Base-by-base conservation (phyloP, 1,284 basidiomycete genomes). In the Ceratobasidium sp. region DNA sequence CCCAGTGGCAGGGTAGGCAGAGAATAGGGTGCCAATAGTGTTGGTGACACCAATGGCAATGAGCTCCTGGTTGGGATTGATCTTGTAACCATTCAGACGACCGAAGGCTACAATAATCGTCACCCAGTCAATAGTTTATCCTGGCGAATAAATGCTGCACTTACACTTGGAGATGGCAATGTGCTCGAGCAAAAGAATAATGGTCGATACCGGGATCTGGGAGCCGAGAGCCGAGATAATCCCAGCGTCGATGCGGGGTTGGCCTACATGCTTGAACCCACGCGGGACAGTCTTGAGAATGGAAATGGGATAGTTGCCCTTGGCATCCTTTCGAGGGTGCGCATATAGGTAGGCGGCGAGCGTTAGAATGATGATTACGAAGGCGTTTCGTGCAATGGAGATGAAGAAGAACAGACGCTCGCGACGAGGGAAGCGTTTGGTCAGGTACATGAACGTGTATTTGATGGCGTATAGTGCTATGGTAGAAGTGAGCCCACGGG, bases 1-100 rank as follows among this genome's bases (percentile, higher is more conserved):
- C 14, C 96, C 97, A 7, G 97, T 99, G 0, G 95, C 93, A 7
- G 96, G 95, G 78, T 98, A 99, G 1, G 93, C 96, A 69, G 87
- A 85, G 78, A 98, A 97, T 73, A 89, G 82, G 7, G 90, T 89
- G 14, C 93, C 93, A 71, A 95, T 76, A 41, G 89, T 89, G 77
- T 95, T 96, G 9, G 93, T 88, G n/a, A 98, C 94, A 47, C 97
- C 96, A 73, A 99, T 98, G 46, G 97, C 96, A 74, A 98, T 90
- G 59, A 98, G 84, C 78, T 98, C 96, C 78, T 98, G 96, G 80
- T 95, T 95, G 16, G 96, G 95, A 76, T 98, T 89, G 78, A 99
- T 98, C 78, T 94, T 98, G 84, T 99, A 99, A 41, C 90, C 89
- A 78, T 99, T 98, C 72, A 98, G 79, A 70, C 96, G 88, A 71